phyloP scores from a whole-genome alignment of 148 eudicot genomes.

The Mesembryanthemum crystallinum region DNA sequence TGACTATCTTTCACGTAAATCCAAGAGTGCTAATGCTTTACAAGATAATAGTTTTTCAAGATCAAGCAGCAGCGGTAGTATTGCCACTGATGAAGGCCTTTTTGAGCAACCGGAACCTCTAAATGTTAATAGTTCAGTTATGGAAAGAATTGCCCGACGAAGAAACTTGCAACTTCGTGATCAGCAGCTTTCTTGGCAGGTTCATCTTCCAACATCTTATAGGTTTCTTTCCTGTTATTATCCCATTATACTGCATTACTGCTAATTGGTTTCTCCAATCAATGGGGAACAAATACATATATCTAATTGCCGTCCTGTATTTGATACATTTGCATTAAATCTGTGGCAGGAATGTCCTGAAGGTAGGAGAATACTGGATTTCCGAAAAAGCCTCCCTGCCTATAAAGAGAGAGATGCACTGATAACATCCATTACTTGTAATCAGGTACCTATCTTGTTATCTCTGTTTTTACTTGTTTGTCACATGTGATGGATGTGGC shows the following conservation, averaged over 20 bases:
- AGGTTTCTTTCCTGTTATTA: neutral
- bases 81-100: conserved; percentile 77
- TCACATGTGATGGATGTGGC: conserved; percentile 16
- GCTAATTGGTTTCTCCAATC: neutral
- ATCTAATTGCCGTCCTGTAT: neutral
- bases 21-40: conserved; percentile 41
- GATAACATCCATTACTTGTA: conserved; percentile 58
- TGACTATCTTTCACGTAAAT: conserved; percentile 61
- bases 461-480: neutral
- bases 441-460: conserved; percentile 53
- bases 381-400: conserved; percentile 86
- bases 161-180: conserved; percentile 66
- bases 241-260: neutral
- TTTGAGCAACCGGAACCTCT: conserved; percentile 88
- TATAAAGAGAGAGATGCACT: conserved; percentile 81
- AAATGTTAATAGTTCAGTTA: conserved; percentile 49
- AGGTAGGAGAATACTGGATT: conserved; percentile 73
- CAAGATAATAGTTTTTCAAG: conserved; percentile 48
- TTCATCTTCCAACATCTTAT: conserved; percentile 26
- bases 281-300: neutral
- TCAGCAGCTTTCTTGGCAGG: conserved; percentile 92
- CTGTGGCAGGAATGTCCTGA: conserved; percentile 66
- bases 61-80: conserved; percentile 74
- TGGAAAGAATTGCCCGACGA: conserved; percentile 54
- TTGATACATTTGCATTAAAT: conserved; percentile 7